phyloP scores from a whole-genome alignment of 257 asterid genomes.

The Jasminum sambac region DNA sequence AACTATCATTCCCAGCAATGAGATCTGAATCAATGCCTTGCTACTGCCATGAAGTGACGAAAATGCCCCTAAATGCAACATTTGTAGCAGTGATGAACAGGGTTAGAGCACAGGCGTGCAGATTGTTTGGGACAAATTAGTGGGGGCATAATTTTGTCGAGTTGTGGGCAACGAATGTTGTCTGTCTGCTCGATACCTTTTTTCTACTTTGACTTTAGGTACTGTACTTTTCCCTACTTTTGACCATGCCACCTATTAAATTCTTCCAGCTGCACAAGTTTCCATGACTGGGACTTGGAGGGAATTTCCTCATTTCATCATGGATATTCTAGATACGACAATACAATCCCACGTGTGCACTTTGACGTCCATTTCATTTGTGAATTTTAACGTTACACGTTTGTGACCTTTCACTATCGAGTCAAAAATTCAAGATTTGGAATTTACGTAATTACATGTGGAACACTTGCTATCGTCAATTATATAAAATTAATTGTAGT shows the following conservation, averaged over 20 bases:
- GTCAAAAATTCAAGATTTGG: no score
- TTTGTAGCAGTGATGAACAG: constrained; percentile 11
- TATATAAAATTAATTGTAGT: no score
- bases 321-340: neutral
- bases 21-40: no score
- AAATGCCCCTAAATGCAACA: constrained; percentile 6
- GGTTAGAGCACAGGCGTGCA: constrained; percentile 42
- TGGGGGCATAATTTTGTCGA: constrained; percentile 34
- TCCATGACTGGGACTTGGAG: neutral
- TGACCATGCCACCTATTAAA: constrained; percentile 28
- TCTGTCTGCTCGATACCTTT: constrained; percentile 18
- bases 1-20: no score
- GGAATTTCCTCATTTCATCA: neutral
- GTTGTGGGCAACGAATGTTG: constrained; percentile 23
- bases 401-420: no score
- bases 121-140: constrained; percentile 17
- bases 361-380: neutral
- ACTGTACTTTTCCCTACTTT: constrained; percentile 17
- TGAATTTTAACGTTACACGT: no score
- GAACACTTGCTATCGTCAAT: no score
- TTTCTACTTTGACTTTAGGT: constrained; percentile 14
- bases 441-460: no score
- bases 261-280: neutral
- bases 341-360: neutral
- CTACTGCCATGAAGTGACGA: neutral